Base-by-base conservation (phyloP, 805 yeast species). In the Wickerhamomyces strasburgensis region DNA sequence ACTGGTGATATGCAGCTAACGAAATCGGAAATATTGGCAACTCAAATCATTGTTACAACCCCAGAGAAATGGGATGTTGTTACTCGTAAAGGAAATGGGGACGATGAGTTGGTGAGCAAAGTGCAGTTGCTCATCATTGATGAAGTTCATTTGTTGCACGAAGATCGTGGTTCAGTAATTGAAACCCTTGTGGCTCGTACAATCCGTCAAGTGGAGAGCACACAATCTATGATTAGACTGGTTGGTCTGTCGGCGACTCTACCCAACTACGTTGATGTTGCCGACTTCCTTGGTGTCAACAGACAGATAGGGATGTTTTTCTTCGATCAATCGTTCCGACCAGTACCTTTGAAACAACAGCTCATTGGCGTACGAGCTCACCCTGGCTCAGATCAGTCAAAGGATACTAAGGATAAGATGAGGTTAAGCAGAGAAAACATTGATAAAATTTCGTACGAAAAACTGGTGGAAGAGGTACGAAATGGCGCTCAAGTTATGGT, bases 31-130 rank as follows among this genome's bases (percentile, higher is more conserved):
- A 86, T 88, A 28, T 57, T 77, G 51, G 73, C 75, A 1, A 89
- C 97, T 1, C 96, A 88, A 56, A 71, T 88, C 28, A 84, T 88
- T 45, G 96, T 88, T 3, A 89, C 96, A 1, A 88, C 97, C 0
- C 97, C 97, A 0, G 97, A 88, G 55, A 88, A 88, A 58, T 88
- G 97, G 97, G 97, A 88, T 63, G 97, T 93, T 3, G 96, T 93
- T 2, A 90, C 98, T 0, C 75, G 98, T 55, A 93, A 93, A 56
- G 81, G 89, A 27, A 82, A 73, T 48, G 97, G 96, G 35, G 97
- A 89, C 51, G 77, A 76, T 34, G 95, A 88, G 48, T 60, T 89
- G 32, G 85, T 86, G 3, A 77, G 84, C 10, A 88, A 87, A 50
- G 94, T 93, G 8, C 85, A 81, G 57, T 63, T 93, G 11, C 64